Base-by-base conservation (phyloP, 2,329 filamentous ascomycete species). In the Monilinia fructigena region DNA sequence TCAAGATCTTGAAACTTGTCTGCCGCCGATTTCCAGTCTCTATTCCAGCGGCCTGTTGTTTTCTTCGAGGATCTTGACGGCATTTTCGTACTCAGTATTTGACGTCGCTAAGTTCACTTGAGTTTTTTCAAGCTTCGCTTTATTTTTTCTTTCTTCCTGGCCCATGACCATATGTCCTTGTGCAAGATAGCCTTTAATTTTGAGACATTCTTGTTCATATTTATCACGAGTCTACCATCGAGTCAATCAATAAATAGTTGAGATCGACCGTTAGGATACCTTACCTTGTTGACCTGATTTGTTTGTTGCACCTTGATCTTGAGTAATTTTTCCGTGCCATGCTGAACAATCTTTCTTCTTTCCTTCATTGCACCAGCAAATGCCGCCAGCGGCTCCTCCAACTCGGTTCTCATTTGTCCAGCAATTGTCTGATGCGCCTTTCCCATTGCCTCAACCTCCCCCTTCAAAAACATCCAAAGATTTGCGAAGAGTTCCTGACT, bases 151-250 rank as follows among this genome's bases (percentile, higher is more conserved):
- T 81, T 99, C 95, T 77, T 99, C 95, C 74, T 99, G 95, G 18
- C 95, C 95, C 95, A 99, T 99, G 67, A 99, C 95, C 95, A 99
- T 99, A 77, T 99, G 96, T 12, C 95, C 95, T 79, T 99, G 95
- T 4, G 96, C 95, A 5, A 99, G 86, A 76, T 99, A 99, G 50
- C 95, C 95, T 79, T 99, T 99, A 78, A 99, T 98, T 77, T 97
- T 95, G 55, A 99, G 83, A 76, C 94, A 98, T 73, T 99, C 96
- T 78, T 99, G 94, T 79, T 99, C 95, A 77, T 96, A 99, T 60
- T 90, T 89, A 79, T 99, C 95, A 71, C 95, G 86, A 20, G 93
- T 91, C 90, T 92, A 69, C 8, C 28, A 54, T 47, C 14, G 23
- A 47, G 58, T 74, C 38, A 72, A 69, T 74, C 38, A 72, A 69